Conservation (phyloP, 2,329 filamentous ascomycete genomes). For the Fusarium duplospermum region DNA sequence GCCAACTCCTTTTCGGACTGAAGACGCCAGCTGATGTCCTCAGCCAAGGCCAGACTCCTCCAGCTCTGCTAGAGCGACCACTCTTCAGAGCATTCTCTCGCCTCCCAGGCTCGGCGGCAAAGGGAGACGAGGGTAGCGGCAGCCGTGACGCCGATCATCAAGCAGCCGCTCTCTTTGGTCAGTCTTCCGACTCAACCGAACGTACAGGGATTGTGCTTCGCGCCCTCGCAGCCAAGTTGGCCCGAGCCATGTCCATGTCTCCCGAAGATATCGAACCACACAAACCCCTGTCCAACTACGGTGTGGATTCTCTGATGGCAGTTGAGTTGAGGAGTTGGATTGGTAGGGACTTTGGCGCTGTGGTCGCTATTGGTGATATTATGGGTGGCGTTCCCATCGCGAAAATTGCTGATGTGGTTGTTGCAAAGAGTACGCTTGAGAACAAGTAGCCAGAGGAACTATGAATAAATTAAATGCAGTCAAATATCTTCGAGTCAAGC, state of each 20-base stretch:
- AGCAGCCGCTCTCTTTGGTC: not conserved
- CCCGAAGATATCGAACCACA: not conserved
- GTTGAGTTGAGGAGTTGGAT: not conserved
- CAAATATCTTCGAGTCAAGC: not conserved
- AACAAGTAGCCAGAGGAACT: fast-evolving
- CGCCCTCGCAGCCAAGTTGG: not conserved
- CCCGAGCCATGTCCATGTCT: not conserved
- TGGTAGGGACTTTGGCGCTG: not conserved
- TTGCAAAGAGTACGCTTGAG: not conserved
- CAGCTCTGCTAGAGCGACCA: not conserved
- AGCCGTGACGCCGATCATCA: not conserved
- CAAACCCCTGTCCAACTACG: not conserved
- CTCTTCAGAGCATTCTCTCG: not conserved
- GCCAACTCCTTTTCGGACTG: not conserved
- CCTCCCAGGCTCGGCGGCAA: not conserved
- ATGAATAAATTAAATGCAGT: not conserved
- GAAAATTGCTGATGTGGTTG: not conserved
- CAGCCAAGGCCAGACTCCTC: not conserved
- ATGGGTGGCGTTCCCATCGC: not conserved
- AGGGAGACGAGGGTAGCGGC: not conserved
- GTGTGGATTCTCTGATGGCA: not conserved
- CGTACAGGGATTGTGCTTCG: not conserved
- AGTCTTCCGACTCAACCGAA: not conserved
- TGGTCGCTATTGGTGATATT: not conserved
- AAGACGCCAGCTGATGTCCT: not conserved